Evolutionary conservation across 768 basidiomycete genomes (phyloP), one percentile per base, ranked within the genome.

Genomic region (Lactifluus piperatus): DNA sequence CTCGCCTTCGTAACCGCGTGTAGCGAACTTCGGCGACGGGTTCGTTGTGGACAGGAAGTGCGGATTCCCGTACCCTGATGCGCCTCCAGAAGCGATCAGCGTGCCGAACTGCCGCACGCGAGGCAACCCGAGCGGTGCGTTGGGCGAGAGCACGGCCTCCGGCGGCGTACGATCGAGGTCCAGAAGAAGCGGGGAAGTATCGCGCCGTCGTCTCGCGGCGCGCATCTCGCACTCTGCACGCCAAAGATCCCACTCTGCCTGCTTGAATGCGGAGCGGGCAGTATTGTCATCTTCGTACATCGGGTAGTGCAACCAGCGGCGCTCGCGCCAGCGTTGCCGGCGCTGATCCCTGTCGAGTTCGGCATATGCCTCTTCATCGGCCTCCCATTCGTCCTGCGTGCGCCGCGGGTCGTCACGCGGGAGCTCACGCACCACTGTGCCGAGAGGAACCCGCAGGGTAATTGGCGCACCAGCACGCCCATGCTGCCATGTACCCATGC

Each of bases 11-110:
- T 79, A 77, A 0, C 91, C 93, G 18, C 84, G 80, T 18, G 89
- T 86, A 0, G 91, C 94, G 62, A 89, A 89, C 70, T 93, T 91
- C 3, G 94, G 93, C 0, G 90, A 85, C 2, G 91, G 84, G 58
- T 83, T 86, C 29, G 78, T 72, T 2, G 81, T 68, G 5, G 84
- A 76, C 58, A 83, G 73, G 67, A 94, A 97, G 62, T 89, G 83
- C 0, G 95, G 91, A 68, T 98, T 98, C 2, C 95, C 95, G 10
- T 87, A 67, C 0, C 95, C 95, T 2, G 91, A 90, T 9, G 65
- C 56, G 0, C 95, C 95, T 3, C 95, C 95, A 7, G 78, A 66
- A 0, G 88, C 85, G 46, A 95, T 68, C 30, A 94, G 75, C 48
- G 84, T 80, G 0, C 86, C 87, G 2, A 81, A 64, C 13, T 76